Evolutionary conservation across 1,139 yeast genomes (phyloP), one percentile per base, ranked within the genome.

Genomic region (Casaregolazyma lundiana): DNA sequence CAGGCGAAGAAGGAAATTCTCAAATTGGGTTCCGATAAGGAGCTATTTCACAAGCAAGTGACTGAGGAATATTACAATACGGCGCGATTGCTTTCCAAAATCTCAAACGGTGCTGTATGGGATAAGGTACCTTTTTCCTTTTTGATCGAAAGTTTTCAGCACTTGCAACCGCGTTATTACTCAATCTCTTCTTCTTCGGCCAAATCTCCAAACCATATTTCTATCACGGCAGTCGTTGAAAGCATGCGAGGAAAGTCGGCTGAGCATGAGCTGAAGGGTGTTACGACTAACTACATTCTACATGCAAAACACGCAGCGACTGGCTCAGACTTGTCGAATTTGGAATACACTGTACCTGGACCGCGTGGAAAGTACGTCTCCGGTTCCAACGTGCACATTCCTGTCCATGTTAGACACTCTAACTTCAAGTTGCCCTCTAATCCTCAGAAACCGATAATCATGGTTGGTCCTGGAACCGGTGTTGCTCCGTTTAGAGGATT

Each of bases 381-480:
- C 32, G 44, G 44, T 9, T 50, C 40, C 5, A 45, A 44, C n/a
- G 55, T 53, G 6, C 85, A 82, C 62, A 74, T 90, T 47, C 97
- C 97, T 9, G 83, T 92, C 40, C 96, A 89, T 65, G 85, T 92
- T 41, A 85, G 98, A 70, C 88, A 94, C 68, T 89, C 97, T 6
- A 86, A 94, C 48, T 92, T 92, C 72, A 90, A 88, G 72, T 75
- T 92, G 54, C 98, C 98, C n/a, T 74, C 89, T 13, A 87, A 87
- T 62, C 83, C 95, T 24, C 67, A 78, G 13, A 80, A 84, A 40
- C 97, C 98, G 6, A 77, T 92, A 30, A 87, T 92, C 58, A 80
- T 90, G 84, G 77, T 92, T 63, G 98, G 98, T 34, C 97, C 98
- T 42, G 98, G 98, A 55, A 92, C 98, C 6, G 98, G 98, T 64